These are phyloP conservation scores for Hirsutella rhossiliensis DNA, from an alignment of 2,329 filamentous ascomycete species.

Conservation along the genomic window DNA sequence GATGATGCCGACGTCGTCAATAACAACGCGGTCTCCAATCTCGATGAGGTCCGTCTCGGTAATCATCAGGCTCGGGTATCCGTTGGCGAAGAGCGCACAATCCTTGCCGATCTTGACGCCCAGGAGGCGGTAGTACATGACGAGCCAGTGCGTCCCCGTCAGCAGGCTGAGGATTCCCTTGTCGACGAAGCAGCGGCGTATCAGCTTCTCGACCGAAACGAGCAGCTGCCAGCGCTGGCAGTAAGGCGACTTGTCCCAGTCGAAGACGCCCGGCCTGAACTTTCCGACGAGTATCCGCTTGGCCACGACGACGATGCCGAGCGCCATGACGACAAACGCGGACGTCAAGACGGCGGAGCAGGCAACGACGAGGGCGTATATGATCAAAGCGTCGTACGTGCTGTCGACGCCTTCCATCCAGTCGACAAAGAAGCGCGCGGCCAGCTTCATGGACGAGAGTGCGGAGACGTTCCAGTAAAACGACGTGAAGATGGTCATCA, in stretches of 20 bases:
- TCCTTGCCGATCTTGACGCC: conserved; percentile 41
- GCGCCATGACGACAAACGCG: conserved; percentile 27
- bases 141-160: conserved; percentile 38
- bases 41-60: conserved; percentile 45
- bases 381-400: conserved; percentile 18
- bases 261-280: conserved; percentile 36
- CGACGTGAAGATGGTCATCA: conserved; percentile 30
- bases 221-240: conserved; percentile 47
- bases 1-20: conserved; percentile 44
- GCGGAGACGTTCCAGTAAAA: conserved; percentile 39
- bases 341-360: conserved; percentile 29
- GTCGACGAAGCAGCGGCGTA: conserved; percentile 35
- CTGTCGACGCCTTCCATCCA: conserved; percentile 9
- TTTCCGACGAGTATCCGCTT: conserved; percentile 43
- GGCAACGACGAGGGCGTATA: conserved; percentile 28
- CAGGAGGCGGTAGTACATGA: conserved; percentile 38
- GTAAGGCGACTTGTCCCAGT: conserved; percentile 46
- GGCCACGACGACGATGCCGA: conserved; percentile 27
- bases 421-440: conserved; percentile 19
- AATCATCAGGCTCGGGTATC: conserved; percentile 37
- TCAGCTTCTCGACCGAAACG: conserved; percentile 36
- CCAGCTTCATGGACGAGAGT: conserved; percentile 34
- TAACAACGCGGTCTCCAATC: conserved; percentile 37
- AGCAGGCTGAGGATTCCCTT: conserved; percentile 39
- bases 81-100: conserved; percentile 42